Evolutionary conservation across 192 early-diverging fungal genomes (phyloP), one percentile per base, ranked within the genome.

Genomic region (Glomus cerebriforme): DNA sequence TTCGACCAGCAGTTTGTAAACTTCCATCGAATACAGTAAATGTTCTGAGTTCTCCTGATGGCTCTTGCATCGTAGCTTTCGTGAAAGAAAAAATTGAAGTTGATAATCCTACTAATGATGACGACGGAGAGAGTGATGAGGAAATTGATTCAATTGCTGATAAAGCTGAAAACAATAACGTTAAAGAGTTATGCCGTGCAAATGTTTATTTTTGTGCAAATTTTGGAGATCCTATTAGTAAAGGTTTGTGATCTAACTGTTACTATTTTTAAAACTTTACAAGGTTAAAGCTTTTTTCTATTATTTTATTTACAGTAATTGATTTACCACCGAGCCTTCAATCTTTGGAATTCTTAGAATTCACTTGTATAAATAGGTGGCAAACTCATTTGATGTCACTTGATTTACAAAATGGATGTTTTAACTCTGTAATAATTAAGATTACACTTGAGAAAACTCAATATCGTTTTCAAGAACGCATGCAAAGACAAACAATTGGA

Each of bases 51-150:
- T 19, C 75, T 15, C 79, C 35, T 0, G 71, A 80, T 75, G 79
- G 79, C 2, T 9, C 79, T n/a, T 80, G 79, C 43, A 49, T 80
- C 24, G 43, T 80, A 26, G 79, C 74, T 7, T 76, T 80, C 37
- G 58, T 47, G 2, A 74, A 59, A 60, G 73, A 74, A 60, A 58
- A 60, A 39, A 12, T 22, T 3, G 9, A 1, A 22, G 17, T 54
- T 54, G 49, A 54, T 22, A 22, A 6, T 6, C 17, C 3, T 22
- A 24, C 15, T 17, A 35, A 68, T 17, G 17, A 10, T 7, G 5
- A 12, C 0, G 13, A 45, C 29, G 24, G 27, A 1, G 9, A 45
- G 4, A 27, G 37, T 49, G n/a, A 43, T 15, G 22, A 39, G 7
- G 34, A 69, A 12, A 43, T 10, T 2, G 39, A 43, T 12, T 43